phyloP scores from a whole-genome alignment of 2,329 filamentous ascomycete species.

The Trichoderma koningii region DNA sequence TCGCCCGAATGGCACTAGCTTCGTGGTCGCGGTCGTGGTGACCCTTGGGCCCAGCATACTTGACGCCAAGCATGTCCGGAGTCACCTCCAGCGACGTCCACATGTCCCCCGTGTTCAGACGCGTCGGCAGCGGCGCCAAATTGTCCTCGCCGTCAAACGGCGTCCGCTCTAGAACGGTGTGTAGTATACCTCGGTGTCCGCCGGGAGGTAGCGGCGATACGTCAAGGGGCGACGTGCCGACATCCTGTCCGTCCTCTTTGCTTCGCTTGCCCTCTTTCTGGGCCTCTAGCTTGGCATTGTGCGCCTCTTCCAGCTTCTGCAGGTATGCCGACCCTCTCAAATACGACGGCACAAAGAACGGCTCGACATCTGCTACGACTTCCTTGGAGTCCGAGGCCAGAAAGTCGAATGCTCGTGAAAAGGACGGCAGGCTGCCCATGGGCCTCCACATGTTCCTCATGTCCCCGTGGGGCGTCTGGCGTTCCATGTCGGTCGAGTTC shows the following conservation, averaged over 20 bases:
- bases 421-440: constrained; percentile 44
- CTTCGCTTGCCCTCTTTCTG: constrained; percentile 48
- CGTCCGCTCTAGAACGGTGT: constrained; percentile 79
- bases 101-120: constrained; percentile 82
- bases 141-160: constrained; percentile 61
- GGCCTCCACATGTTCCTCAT: constrained; percentile 33
- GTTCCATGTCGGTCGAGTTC: constrained; percentile 38
- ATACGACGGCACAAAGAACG: constrained; percentile 84
- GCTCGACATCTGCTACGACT: constrained; percentile 42
- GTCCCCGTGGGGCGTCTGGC: constrained; percentile 36
- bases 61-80: constrained; percentile 72
- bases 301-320: constrained; percentile 69
- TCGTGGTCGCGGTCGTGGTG: constrained; percentile 65
- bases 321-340: constrained; percentile 77
- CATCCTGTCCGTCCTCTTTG: constrained; percentile 44
- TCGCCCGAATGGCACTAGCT: constrained; percentile 77
- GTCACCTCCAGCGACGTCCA: constrained; percentile 71
- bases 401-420: constrained; percentile 57
- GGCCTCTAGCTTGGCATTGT: constrained; percentile 60
- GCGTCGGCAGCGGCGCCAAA: constrained; percentile 71
- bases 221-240: constrained; percentile 56
- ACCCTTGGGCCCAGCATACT: constrained; percentile 53
- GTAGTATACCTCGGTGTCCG: constrained; percentile 74
- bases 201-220: constrained; percentile 45
- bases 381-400: constrained; percentile 42